Evolutionary conservation across 192 early-diverging fungal genomes (phyloP).

Genomic region (Rhizophagus prolifer): DNA sequence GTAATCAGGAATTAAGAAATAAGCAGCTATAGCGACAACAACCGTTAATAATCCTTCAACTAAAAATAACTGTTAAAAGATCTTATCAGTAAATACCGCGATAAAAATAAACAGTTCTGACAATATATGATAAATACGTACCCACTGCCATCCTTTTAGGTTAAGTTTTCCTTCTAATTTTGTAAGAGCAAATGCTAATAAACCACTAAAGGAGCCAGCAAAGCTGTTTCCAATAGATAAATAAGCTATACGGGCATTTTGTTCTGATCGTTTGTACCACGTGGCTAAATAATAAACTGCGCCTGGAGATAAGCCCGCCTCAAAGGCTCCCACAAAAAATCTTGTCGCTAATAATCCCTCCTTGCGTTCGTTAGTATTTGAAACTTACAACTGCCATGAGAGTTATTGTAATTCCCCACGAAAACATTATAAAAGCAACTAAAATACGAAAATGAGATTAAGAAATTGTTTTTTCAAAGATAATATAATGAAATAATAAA

Average conservation of each 20-base stretch:
- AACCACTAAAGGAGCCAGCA: constrained; percentile 62
- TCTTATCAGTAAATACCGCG: background rate
- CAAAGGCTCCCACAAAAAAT: constrained; percentile 60
- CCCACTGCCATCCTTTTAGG: constrained; percentile 56
- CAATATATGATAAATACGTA: background rate
- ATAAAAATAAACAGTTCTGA: background rate
- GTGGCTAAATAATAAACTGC: constrained; percentile 53
- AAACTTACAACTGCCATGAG: constrained; percentile 50
- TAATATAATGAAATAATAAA: background rate
- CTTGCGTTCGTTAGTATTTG: background rate
- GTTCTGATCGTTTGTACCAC: constrained; percentile 60
- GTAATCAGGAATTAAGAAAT: constrained; percentile 50
- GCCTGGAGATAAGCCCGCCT: constrained; percentile 62
- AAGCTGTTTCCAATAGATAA: constrained; percentile 55
- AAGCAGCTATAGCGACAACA: constrained; percentile 40
- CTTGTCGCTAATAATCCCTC: constrained; percentile 48
- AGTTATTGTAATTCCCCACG: constrained; percentile 55
- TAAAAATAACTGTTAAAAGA: constrained; percentile 54
- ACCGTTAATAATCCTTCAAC: constrained; percentile 57
- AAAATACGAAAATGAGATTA: background rate
- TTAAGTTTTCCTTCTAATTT: constrained; percentile 55
- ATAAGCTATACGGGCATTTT: constrained; percentile 50
- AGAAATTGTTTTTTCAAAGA: background rate
- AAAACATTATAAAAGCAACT: constrained; percentile 55
- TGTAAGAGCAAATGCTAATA: constrained; percentile 63